Evolutionary conservation across 208 protist genomes (phyloP), one percentile per base, ranked within the genome.

Genomic region (Vickermania ingenoplastis): DNA sequence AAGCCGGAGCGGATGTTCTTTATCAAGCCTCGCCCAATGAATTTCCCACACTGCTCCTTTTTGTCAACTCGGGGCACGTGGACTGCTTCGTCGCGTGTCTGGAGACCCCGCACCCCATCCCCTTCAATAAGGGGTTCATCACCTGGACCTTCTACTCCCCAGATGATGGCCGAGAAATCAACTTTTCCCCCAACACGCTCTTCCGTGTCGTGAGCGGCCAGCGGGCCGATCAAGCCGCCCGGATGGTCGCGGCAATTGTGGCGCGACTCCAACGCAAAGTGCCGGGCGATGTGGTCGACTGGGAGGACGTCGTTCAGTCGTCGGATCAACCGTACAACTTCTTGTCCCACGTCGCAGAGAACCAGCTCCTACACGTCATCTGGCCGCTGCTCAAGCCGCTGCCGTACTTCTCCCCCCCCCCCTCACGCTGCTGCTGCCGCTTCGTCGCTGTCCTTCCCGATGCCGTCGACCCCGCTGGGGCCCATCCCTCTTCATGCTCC

Each of bases 401-500:
- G n/a, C n/a, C n/a, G n/a, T n/a, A n/a, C n/a, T n/a, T n/a, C n/a
- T n/a, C n/a, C n/a, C n/a, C n/a, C n/a, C n/a, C n/a, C n/a, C n/a
- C n/a, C n/a, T n/a, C n/a, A n/a, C n/a, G n/a, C n/a, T n/a, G n/a
- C n/a, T n/a, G n/a, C n/a, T n/a, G n/a, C n/a, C n/a, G n/a, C n/a
- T n/a, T n/a, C n/a, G n/a, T n/a, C n/a, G n/a, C n/a, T n/a, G n/a
- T n/a, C n/a, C n/a, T n/a, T n/a, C n/a, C n/a, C n/a, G n/a, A n/a
- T n/a, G n/a, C n/a, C n/a, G n/a, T n/a, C n/a, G n/a, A n/a, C n/a
- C n/a, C n/a, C n/a, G n/a, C n/a, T n/a, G n/a, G n/a, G n/a, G n/a
- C n/a, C n/a, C n/a, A n/a, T n/a, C n/a, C n/a, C n/a, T n/a, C n/a
- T 23, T 52, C 80, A 25, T 68, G 80, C 28, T 78, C 80, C 24